Conservation (phyloP, 2,329 filamentous ascomycete species). For the Pyrenophora graminea region DNA sequence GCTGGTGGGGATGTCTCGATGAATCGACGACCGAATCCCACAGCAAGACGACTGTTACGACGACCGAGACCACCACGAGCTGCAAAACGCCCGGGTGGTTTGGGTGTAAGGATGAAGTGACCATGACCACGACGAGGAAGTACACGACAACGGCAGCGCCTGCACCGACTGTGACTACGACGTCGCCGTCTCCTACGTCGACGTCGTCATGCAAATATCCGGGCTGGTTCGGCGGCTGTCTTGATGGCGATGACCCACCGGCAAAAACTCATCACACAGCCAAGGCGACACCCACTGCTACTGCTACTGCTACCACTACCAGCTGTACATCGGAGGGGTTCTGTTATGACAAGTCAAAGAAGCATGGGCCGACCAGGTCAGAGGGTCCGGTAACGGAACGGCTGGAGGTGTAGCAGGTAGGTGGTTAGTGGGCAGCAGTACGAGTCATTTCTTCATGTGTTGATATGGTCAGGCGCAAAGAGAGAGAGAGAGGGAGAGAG, state of each 20-base stretch:
- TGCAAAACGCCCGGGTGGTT: slow-evolving; percentile 66
- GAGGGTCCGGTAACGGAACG: slow-evolving; percentile 19
- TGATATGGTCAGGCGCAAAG: not conserved
- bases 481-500: not conserved
- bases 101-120: slow-evolving; percentile 63
- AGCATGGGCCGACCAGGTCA: slow-evolving; percentile 14
- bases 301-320: slow-evolving; percentile 14
- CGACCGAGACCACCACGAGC: slow-evolving; percentile 44
- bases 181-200: slow-evolving; percentile 36
- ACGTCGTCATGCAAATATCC: slow-evolving; percentile 50
- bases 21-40: slow-evolving; percentile 60
- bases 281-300: slow-evolving; percentile 20
- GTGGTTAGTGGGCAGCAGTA: not conserved
- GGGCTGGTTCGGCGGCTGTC: slow-evolving; percentile 55
- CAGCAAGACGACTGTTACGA: slow-evolving; percentile 53
- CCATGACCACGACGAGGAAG: slow-evolving; percentile 37
- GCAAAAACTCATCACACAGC: slow-evolving; percentile 26
- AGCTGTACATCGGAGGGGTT: slow-evolving; percentile 33
- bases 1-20: slow-evolving; percentile 86
- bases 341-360: slow-evolving; percentile 33
- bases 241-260: slow-evolving; percentile 55
- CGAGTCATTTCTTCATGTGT: not conserved
- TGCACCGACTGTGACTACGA: slow-evolving; percentile 37
- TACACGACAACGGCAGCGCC: slow-evolving; percentile 31
- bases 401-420: slow-evolving; percentile 30